phyloP scores from a whole-genome alignment of 2,329 filamentous ascomycete species.

The Fusarium protoensiforme region DNA sequence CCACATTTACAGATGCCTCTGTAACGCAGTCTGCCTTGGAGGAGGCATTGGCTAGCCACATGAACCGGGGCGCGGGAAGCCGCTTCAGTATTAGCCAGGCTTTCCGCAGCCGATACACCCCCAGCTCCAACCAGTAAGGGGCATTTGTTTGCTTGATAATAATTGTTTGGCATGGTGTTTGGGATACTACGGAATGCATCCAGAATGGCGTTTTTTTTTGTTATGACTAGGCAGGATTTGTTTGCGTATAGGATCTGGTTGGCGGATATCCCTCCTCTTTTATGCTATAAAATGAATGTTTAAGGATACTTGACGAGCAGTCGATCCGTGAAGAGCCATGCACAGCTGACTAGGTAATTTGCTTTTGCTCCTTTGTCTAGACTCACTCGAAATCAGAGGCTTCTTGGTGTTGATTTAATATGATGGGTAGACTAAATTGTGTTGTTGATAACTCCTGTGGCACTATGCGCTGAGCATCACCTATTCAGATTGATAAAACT shows the following conservation, averaged over 20 bases:
- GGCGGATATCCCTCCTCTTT: constrained; percentile 36
- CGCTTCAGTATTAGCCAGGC: constrained; percentile 76
- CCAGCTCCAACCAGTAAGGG: constrained; percentile 47
- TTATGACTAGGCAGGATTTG: constrained; percentile 1
- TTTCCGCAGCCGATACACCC: constrained; percentile 70
- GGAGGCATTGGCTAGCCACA: constrained; percentile 74
- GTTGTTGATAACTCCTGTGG: not conserved
- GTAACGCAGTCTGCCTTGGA: constrained; percentile 85
- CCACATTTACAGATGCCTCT: constrained; percentile 69
- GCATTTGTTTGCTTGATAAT: not conserved
- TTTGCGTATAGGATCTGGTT: constrained; percentile 17
- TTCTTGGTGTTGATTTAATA: not conserved
- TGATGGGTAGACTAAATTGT: not conserved
- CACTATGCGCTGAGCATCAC: not conserved
- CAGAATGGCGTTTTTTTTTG: constrained; percentile 40
- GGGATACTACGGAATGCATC: constrained; percentile 33
- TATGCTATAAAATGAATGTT: constrained; percentile 11
- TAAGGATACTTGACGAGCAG: not conserved
- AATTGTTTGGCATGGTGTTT: constrained; percentile 38
- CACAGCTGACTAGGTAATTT: not conserved
- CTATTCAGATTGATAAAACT: not conserved
- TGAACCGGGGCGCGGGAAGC: constrained; percentile 52
- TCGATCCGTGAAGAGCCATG: not conserved
- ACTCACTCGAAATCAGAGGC: not conserved
- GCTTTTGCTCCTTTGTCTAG: not conserved